These are phyloP conservation scores for Schoenoplectus triqueter DNA, from an alignment of 202 grass and related monocot species.

Conservation along the genomic window DNA sequence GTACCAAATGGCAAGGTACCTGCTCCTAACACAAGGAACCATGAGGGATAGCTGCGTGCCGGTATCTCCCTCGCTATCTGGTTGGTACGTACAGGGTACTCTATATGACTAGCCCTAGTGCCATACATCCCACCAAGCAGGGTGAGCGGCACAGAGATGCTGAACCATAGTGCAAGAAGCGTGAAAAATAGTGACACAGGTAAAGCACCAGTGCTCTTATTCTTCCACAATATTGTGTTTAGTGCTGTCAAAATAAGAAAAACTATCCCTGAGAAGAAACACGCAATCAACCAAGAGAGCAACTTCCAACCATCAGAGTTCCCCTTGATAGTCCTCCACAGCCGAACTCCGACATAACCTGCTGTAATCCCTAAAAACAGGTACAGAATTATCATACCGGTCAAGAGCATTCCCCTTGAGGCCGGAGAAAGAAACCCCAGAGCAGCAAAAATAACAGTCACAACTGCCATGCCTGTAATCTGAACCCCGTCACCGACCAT, in stretches of 20 bases:
- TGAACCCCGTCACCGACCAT: slow-evolving; percentile 79
- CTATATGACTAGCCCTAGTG: slow-evolving; percentile 65
- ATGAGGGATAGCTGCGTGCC: slow-evolving; percentile 70
- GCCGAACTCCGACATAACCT: slow-evolving; percentile 73
- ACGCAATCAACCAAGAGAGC: slow-evolving; percentile 76
- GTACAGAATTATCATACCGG: slow-evolving; percentile 86
- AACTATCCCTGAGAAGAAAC: slow-evolving; percentile 80
- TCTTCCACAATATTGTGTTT: slow-evolving; percentile 84
- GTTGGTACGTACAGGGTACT: slow-evolving; percentile 81
- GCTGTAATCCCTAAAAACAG: slow-evolving; percentile 82
- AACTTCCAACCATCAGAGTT: slow-evolving; percentile 81
- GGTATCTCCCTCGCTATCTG: slow-evolving; percentile 92
- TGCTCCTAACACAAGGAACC: slow-evolving; percentile 83
- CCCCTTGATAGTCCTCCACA: slow-evolving; percentile 90
- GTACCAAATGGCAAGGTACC: slow-evolving; percentile 88
- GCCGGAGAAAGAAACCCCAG: slow-evolving; percentile 72
- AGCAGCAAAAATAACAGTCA: slow-evolving; percentile 72
- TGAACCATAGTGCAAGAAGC: slow-evolving; percentile 80
- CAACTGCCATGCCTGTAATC: slow-evolving; percentile 75
- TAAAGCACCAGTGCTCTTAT: slow-evolving; percentile 89
- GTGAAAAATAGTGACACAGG: slow-evolving; percentile 87
- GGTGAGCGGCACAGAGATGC: slow-evolving; percentile 84
- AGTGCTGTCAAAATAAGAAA: slow-evolving; percentile 74
- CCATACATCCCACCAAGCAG: slow-evolving; percentile 72
- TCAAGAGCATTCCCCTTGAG: slow-evolving; percentile 77